Evolutionary conservation across 2,329 filamentous ascomycete species (phyloP).

Genomic region (Botrytis porri): DNA sequence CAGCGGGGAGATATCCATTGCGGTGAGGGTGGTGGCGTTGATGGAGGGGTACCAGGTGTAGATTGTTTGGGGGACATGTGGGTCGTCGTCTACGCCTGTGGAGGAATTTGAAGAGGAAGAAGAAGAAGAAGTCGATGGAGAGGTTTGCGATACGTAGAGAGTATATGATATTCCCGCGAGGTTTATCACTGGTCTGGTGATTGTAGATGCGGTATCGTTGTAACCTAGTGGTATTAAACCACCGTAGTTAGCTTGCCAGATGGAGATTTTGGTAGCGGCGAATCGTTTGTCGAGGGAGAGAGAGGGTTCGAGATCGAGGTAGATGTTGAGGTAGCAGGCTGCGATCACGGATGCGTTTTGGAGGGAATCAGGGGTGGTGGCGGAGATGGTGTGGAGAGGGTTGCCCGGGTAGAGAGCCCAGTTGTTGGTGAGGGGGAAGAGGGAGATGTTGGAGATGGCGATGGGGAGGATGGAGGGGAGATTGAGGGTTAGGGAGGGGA

Average conservation of each 20-base stretch:
- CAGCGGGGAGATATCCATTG: neutral
- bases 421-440: neutral
- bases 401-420: neutral
- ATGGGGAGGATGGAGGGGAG: neutral
- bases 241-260: conserved; percentile 11
- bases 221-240: neutral
- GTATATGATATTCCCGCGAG: neutral
- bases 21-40: neutral
- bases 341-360: neutral
- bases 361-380: neutral
- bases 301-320: neutral
- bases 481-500: neutral
- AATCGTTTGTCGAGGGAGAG: neutral
- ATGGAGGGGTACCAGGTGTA: conserved; percentile 6
- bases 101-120: neutral
- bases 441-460: neutral
- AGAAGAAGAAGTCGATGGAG: neutral
- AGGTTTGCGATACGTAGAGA: neutral
- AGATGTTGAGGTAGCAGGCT: conserved; percentile 4
- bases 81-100: neutral
- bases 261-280: neutral
- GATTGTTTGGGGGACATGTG: neutral
- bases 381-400: neutral
- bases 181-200: neutral
- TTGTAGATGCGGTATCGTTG: neutral